phyloP scores from a whole-genome alignment of 108 stramenopile species.

The Parietichytrium sp. region DNA sequence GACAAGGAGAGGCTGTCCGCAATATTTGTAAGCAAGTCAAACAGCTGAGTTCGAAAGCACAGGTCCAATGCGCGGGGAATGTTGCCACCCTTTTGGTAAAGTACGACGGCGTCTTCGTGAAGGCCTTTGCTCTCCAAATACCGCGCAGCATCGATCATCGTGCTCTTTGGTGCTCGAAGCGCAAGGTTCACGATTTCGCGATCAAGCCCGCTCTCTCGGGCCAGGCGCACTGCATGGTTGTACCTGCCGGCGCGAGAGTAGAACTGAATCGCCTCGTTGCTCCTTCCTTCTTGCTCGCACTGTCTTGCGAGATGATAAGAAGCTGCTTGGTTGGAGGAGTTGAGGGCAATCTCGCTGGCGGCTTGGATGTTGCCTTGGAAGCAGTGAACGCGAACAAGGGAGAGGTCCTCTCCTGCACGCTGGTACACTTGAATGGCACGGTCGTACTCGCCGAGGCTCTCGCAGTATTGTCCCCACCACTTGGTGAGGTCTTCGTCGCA shows the following conservation, averaged over 20 bases:
- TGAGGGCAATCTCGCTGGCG: constrained; percentile 58
- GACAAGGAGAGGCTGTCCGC: constrained; percentile 51
- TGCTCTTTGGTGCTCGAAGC: constrained; percentile 51
- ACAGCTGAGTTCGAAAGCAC: constrained; percentile 58
- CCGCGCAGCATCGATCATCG: constrained; percentile 60
- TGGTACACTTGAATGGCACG: constrained; percentile 59
- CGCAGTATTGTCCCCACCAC: constrained; percentile 69
- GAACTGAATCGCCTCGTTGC: constrained; percentile 52
- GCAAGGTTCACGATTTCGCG: constrained; percentile 63
- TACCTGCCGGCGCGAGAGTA: constrained; percentile 58
- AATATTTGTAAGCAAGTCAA: constrained; percentile 57
- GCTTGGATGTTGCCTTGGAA: constrained; percentile 32
- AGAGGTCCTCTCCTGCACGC: constrained; percentile 51
- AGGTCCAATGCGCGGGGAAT: constrained; percentile 61
- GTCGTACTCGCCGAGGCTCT: constrained; percentile 55
- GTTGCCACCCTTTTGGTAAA: constrained; percentile 68
- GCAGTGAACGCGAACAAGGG: constrained; percentile 64
- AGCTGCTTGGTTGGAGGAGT: constrained; percentile 56
- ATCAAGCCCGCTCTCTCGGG: constrained; percentile 64
- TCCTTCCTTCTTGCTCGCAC: constrained; percentile 49
- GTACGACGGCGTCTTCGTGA: constrained; percentile 66
- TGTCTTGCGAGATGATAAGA: constrained; percentile 70
- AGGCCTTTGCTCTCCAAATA: constrained; percentile 68
- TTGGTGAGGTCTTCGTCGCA: constrained; percentile 56
- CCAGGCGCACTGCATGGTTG: constrained; percentile 70